These are phyloP conservation scores for Pyracantha coccinea DNA, from an alignment of 331 rosid species.

Conservation along the genomic window DNA sequence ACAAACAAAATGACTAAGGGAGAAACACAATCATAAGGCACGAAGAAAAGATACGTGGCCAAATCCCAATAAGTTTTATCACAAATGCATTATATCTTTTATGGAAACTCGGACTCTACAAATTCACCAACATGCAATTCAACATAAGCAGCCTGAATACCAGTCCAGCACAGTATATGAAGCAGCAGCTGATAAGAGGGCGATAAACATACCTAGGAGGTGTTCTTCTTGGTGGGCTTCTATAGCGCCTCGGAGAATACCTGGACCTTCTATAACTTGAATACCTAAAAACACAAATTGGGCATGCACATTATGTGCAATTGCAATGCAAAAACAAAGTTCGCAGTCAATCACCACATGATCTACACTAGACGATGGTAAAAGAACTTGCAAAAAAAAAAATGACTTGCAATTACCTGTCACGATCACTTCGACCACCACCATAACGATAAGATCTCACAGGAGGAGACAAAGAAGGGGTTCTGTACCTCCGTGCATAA, in stretches of 20 bases:
- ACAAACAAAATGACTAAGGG: neutral
- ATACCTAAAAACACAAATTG: slow-evolving; percentile 34
- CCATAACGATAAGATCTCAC: slow-evolving; percentile 74
- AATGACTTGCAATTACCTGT: slow-evolving; percentile 48
- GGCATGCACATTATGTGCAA: neutral
- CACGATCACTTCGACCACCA: slow-evolving; percentile 91
- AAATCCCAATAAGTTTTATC: neutral
- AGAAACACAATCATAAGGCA: neutral
- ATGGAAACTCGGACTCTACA: neutral
- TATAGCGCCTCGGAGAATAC: slow-evolving; percentile 80
- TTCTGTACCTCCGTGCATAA: slow-evolving; percentile 82
- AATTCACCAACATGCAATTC: neutral
- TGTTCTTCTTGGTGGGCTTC: slow-evolving; percentile 87
- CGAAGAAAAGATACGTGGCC: too few species aligned
- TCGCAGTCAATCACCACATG: neutral
- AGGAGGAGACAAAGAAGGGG: slow-evolving; percentile 89
- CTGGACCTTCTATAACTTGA: slow-evolving; percentile 71
- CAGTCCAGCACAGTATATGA: neutral
- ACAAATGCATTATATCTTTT: neutral
- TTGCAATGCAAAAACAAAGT: neutral
- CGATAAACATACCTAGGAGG: slow-evolving; percentile 52
- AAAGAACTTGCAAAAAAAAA: neutral
- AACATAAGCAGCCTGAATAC: neutral
- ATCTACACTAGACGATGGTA: neutral
- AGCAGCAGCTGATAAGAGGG: neutral